Conservation (phyloP, 1,284 basidiomycete species). For the Malassezia equina region DNA sequence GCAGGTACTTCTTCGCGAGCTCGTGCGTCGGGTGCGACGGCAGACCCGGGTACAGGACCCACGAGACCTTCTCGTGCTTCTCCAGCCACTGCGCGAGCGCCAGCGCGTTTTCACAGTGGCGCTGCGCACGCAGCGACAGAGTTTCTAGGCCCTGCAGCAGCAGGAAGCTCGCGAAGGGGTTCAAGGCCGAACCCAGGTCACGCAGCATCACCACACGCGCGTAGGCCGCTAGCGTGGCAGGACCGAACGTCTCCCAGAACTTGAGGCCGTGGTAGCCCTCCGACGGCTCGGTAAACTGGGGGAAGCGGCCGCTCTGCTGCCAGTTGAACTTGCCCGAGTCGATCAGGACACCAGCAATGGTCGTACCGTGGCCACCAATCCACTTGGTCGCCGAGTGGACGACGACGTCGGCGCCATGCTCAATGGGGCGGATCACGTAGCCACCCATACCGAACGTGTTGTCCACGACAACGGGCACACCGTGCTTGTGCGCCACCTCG, state of each 20-base stretch:
- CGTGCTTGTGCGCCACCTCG: constrained; percentile 65
- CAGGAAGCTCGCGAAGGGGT: constrained; percentile 72
- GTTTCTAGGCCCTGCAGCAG: constrained; percentile 80
- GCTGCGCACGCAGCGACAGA: constrained; percentile 64
- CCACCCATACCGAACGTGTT: constrained; percentile 82
- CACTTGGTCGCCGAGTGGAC: constrained; percentile 82
- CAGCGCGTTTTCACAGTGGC: constrained; percentile 67
- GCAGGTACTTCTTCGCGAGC: constrained; percentile 53
- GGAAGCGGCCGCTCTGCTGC: constrained; percentile 65
- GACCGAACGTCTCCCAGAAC: constrained; percentile 59
- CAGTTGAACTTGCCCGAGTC: constrained; percentile 78
- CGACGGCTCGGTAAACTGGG: constrained; percentile 67
- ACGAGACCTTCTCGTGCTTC: constrained; percentile 61
- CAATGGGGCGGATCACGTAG: constrained; percentile 64
- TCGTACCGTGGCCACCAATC: constrained; percentile 82
- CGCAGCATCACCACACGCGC: constrained; percentile 65
- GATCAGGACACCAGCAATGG: constrained; percentile 71
- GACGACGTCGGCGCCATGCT: constrained; percentile 73
- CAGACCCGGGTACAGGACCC: constrained; percentile 75
- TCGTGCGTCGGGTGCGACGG: constrained; percentile 58
- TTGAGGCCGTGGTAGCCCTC: constrained; percentile 69
- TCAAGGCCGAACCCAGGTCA: constrained; percentile 65
- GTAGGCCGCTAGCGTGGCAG: constrained; percentile 63
- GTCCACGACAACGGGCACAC: constrained; percentile 72
- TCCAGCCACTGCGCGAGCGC: constrained; percentile 65